Percentiles rank a stretch among this genome's conserved stretches.
Evolutionary conservation across 2,329 filamentous ascomycete species (phyloP).

Genomic region (Aspergillus sp.): DNA sequence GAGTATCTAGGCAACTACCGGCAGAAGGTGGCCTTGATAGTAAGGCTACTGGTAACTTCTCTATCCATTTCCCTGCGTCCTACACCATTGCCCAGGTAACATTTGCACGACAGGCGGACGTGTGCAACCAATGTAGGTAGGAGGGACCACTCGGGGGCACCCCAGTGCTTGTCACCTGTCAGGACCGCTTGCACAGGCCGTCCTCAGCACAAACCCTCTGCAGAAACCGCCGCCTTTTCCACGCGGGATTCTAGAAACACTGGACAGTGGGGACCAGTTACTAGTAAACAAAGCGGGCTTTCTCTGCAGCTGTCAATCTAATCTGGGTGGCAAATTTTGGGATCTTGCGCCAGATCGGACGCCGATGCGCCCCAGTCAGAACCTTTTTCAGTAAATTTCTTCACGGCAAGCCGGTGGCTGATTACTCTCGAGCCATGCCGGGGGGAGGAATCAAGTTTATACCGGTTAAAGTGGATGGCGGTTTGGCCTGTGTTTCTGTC

Average conservation of each 20-base stretch:
- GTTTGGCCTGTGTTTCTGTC: background rate
- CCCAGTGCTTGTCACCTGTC: too few species aligned
- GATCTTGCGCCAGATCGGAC: background rate
- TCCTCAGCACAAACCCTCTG: too few species aligned
- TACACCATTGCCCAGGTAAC: too few species aligned
- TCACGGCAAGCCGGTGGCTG: background rate
- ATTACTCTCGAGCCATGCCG: background rate
- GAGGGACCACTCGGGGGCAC: too few species aligned
- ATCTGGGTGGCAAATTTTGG: background rate
- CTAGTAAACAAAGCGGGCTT: background rate
- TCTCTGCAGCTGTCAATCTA: background rate
- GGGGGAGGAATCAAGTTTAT: background rate
- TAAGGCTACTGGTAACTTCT: too few species aligned
- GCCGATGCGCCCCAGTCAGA: background rate
- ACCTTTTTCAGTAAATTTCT: background rate
- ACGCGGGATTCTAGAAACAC: background rate
- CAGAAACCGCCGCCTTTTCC: too few species aligned
- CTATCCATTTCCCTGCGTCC: too few species aligned
- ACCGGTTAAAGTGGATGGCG: background rate
- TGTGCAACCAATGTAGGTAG: too few species aligned
- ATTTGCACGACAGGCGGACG: too few species aligned
- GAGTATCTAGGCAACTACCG: too few species aligned
- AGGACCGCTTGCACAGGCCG: too few species aligned
- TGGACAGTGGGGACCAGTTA: background rate
- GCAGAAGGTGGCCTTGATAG: too few species aligned